These are phyloP conservation scores for Endotrypanum monterogeii DNA, from an alignment of 208 protist species.

Conservation along the genomic window DNA sequence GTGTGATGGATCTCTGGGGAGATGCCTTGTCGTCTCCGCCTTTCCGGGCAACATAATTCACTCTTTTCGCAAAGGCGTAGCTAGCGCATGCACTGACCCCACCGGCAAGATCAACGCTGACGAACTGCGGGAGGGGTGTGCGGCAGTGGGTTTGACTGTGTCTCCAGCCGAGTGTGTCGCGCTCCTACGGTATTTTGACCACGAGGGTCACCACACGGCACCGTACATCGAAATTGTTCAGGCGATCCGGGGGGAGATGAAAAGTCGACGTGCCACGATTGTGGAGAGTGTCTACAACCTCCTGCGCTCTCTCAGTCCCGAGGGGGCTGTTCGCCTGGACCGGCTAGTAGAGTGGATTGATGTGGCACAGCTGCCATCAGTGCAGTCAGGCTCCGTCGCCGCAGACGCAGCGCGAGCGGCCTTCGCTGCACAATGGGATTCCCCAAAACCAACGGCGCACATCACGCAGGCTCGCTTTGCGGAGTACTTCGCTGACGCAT, in stretches of 20 bases:
- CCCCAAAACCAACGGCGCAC: constrained; percentile 24
- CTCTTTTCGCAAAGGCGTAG: constrained; percentile 49
- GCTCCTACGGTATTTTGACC: constrained; percentile 74
- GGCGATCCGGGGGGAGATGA: constrained; percentile 71
- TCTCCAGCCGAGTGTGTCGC: constrained; percentile 64
- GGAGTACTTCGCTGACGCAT: constrained; percentile 73
- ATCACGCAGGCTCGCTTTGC: constrained; percentile 63
- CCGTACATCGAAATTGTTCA: constrained; percentile 50
- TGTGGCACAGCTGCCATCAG: constrained; percentile 50
- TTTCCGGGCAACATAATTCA: constrained; percentile 83
- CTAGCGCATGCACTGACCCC: constrained; percentile 28
- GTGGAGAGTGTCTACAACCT: constrained; percentile 70
- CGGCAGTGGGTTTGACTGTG: constrained; percentile 35
- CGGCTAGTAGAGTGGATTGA: constrained; percentile 72
- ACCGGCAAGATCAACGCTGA: constrained; percentile 55
- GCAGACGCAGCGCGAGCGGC: constrained; percentile 45
- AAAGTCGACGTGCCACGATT: constrained; percentile 62
- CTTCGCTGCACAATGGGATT: constrained; percentile 77
- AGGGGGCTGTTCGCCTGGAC: constrained; percentile 39
- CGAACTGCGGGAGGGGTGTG: constrained; percentile 71
- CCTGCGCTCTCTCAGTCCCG: constrained; percentile 54
- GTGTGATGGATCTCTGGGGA: not conserved
- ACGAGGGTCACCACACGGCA: constrained; percentile 39
- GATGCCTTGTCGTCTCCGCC: constrained; percentile 19
- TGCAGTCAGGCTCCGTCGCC: constrained; percentile 39